Conservation (phyloP, 129 eudicot genomes). For the Arctium minus region DNA sequence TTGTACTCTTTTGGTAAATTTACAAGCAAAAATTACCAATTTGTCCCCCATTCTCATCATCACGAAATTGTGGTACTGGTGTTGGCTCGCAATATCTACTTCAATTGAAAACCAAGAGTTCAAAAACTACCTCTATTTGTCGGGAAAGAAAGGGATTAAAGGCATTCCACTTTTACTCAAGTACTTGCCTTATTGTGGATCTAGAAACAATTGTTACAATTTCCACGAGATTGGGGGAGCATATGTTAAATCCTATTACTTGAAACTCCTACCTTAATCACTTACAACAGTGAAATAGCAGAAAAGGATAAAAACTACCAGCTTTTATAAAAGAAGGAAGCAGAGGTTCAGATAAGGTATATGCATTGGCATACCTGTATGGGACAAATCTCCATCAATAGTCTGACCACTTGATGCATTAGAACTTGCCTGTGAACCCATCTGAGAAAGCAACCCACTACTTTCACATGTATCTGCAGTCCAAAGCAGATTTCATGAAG, state of each 20-base stretch:
- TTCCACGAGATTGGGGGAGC: neutral
- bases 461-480: conserved; percentile 21
- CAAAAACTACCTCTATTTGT: neutral
- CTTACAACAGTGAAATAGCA: neutral
- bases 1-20: neutral
- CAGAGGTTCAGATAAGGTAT: neutral
- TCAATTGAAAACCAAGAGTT: neutral
- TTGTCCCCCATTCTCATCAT: neutral
- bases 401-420: conserved; percentile 12
- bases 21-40: neutral
- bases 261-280: neutral
- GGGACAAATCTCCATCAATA: neutral
- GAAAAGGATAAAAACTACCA: neutral
- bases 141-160: neutral
- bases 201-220: neutral
- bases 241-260: neutral
- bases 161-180: neutral
- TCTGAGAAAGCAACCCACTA: conserved; percentile 15
- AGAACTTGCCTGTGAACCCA: conserved; percentile 13
- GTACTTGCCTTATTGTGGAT: neutral
- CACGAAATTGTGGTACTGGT: neutral
- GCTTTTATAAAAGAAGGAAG: neutral
- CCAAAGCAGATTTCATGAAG: neutral
- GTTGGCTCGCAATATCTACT: neutral
- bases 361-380: conserved; percentile 11